A percentile compares a stretch with the other conserved stretches of the same genome.
These are phyloP conservation scores for Bipolaris oryzae DNA, from an alignment of 2,329 filamentous ascomycete genomes.

Conservation along the genomic window DNA sequence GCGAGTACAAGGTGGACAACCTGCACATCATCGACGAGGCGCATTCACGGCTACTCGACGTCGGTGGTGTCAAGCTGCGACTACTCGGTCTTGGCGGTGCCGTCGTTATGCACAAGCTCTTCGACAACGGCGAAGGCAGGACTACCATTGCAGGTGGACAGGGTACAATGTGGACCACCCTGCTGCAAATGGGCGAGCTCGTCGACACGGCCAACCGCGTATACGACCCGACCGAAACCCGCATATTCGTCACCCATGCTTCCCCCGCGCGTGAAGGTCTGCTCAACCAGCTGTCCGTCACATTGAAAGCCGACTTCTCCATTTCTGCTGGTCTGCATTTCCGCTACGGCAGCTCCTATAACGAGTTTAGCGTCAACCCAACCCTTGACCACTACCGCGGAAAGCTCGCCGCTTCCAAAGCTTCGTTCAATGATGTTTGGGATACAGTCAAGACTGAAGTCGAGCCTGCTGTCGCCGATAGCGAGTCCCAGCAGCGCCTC, in stretches of 20 bases:
- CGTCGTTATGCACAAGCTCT: conserved; percentile 99
- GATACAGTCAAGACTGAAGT: conserved; percentile 97
- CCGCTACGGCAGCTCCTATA: conserved; percentile 98
- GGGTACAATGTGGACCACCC: conserved; percentile 99
- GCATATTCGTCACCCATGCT: conserved; percentile 94
- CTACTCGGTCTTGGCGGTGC: conserved; percentile 92
- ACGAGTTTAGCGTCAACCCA: conserved; percentile 98
- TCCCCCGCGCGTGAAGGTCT: conserved; percentile 96
- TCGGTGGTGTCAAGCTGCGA: conserved; percentile 94
- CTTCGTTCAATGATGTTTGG: conserved; percentile 99
- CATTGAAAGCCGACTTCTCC: conserved; percentile 96
- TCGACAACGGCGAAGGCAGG: conserved; percentile 96
- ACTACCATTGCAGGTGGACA: conserved; percentile 98
- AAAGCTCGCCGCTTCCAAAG: conserved; percentile 96
- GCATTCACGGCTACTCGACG: conserved; percentile 90
- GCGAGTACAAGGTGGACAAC: conserved; percentile 97
- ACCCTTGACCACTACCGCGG: conserved; percentile 97
- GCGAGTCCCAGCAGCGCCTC: conserved; percentile 90
- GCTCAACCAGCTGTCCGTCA: conserved; percentile 95
- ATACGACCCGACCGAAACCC: conserved; percentile 96
- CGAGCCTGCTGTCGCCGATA: conserved; percentile 89
- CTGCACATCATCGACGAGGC: conserved; percentile 98
- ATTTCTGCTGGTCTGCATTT: conserved; percentile 97
- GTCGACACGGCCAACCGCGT: conserved; percentile 98
- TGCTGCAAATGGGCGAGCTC: conserved; percentile 96